These are phyloP conservation scores for Cordyceps pruinosa DNA, from an alignment of 2,329 filamentous ascomycete genomes.

Conservation along the genomic window DNA sequence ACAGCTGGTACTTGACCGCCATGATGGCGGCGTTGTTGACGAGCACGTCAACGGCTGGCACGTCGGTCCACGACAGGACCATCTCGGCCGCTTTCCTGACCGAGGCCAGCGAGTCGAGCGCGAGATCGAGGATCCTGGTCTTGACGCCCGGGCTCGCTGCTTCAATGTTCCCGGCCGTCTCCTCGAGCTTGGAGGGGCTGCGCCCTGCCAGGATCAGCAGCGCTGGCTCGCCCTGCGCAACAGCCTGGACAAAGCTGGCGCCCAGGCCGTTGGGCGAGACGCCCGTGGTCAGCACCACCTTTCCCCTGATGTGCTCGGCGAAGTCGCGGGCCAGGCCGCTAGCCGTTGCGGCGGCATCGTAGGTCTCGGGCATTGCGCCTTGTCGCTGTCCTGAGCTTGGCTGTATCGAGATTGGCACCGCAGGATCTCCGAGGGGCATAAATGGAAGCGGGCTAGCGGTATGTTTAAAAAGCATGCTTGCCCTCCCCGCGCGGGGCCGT, in stretches of 20 bases:
- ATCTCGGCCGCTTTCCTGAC: conserved; percentile 32
- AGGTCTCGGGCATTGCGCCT: too few relatives aligned
- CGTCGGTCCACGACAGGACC: conserved; percentile 27
- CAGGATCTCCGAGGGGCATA: too few relatives aligned
- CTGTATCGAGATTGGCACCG: too few relatives aligned
- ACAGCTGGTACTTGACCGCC: conserved; percentile 25
- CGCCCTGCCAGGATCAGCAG: conserved; percentile 36
- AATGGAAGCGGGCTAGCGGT: too few relatives aligned
- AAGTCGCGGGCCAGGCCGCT: neutral
- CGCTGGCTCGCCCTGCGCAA: conserved; percentile 29
- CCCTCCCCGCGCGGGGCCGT: too few relatives aligned
- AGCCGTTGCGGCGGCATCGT: neutral
- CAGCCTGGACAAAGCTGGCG: conserved; percentile 22
- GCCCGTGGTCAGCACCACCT: conserved; percentile 30
- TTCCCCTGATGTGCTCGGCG: conserved; percentile 20
- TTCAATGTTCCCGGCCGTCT: conserved; percentile 27
- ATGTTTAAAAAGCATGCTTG: too few relatives aligned
- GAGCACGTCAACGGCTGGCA: conserved; percentile 31
- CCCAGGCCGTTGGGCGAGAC: conserved; percentile 28
- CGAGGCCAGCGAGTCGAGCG: conserved; percentile 33
- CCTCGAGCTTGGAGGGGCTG: conserved; percentile 28
- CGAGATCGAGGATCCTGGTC: conserved; percentile 29
- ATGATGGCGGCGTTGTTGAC: conserved; percentile 40
- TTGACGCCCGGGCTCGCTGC: conserved; percentile 23
- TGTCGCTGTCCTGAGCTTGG: too few relatives aligned